Percentiles rank a stretch among this genome's conserved stretches.
phyloP scores from a whole-genome alignment of 139 green algal species.

The Trebouxia sp. region DNA sequence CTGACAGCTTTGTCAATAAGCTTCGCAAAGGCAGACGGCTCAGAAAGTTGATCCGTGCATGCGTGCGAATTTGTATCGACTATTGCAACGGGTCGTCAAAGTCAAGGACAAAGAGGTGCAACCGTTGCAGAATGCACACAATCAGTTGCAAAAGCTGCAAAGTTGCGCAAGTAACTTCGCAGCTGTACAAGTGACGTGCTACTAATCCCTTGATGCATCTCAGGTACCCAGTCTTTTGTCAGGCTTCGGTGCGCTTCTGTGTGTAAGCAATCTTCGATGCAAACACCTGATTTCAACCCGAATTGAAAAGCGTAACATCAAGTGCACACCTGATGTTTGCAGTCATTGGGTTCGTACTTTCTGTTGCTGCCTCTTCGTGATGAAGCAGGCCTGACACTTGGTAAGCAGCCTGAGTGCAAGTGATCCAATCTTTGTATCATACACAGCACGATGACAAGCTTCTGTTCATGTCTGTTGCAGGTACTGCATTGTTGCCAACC shows the following conservation, averaged over 20 bases:
- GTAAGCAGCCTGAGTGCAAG: not conserved
- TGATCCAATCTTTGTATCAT: not conserved
- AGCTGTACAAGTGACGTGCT: too few species aligned
- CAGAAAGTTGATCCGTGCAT: not conserved
- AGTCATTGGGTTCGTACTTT: slow-evolving; percentile 71
- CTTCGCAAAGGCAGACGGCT: too few species aligned
- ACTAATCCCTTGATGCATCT: too few species aligned
- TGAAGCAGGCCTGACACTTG: slow-evolving; percentile 70
- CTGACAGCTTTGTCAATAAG: too few species aligned
- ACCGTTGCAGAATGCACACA: too few species aligned
- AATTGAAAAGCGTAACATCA: too few species aligned
- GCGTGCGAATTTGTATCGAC: not conserved
- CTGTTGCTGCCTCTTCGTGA: slow-evolving; percentile 74
- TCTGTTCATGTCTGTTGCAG: too few species aligned
- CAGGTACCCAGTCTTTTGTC: not conserved
- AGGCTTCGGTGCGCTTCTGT: slow-evolving; percentile 15
- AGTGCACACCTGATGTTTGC: not conserved
- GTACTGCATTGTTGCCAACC: slow-evolving; percentile 45
- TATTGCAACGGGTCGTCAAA: slow-evolving; percentile 23
- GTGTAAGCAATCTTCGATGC: slow-evolving; percentile 27
- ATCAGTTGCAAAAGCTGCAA: too few species aligned
- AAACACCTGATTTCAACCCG: too few species aligned
- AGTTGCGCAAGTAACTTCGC: too few species aligned
- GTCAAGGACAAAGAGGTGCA: slow-evolving; percentile 15
- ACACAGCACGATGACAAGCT: too few species aligned